Base-by-base conservation (phyloP, 1,284 basidiomycete species). In the Malassezia psittaci region DNA sequence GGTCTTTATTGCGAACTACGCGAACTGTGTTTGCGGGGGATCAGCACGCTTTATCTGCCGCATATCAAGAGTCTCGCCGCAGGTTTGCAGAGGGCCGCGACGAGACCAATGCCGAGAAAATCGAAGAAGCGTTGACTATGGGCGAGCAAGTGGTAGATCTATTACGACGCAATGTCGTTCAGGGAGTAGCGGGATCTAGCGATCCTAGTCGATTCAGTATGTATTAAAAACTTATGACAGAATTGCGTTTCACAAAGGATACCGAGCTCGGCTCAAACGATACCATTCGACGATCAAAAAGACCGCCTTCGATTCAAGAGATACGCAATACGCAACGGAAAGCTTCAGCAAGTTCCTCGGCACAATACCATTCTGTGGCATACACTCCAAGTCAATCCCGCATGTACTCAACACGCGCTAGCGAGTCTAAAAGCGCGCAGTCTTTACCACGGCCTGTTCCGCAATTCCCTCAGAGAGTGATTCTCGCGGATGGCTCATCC, bases 401-500 rank as follows among this genome's bases (percentile, higher is more conserved):
- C 9, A 59, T 63, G n/a, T 58, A 42, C 39, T 57, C 61, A 18
- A 62, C 62, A 24, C 40, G 24, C 16, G 42, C 60, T 3, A 18
- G 53, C 13, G 44, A 49, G n/a, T 48, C 57, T 10, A 35, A 48
- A 3, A 48, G 37, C 15, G 40, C 52, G 16, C 32, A 51, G 1
- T 62, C 64, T 1, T 49, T 69, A 5, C 72, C 72, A n/a, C 63
- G 68, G 4, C 68, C 70, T 0, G 64, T 68, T 18, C 62, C 72
- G 37, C 64, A 62, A 15, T 71, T 72, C 44, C 51, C 63, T 0
- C 61, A 63, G 21, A 62, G 63, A 37, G 67, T 65, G 45, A 62
- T 72, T 45, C 64, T 74, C 10, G 63, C 72, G 15, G 72, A 74
- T 49, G 72, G 72, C 45, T 74, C 72, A 3, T 69, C 72, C 38